Evolutionary conservation across 1,284 basidiomycete species (phyloP), one percentile per base, ranked within the genome.

Genomic region (Vanrija sp.): DNA sequence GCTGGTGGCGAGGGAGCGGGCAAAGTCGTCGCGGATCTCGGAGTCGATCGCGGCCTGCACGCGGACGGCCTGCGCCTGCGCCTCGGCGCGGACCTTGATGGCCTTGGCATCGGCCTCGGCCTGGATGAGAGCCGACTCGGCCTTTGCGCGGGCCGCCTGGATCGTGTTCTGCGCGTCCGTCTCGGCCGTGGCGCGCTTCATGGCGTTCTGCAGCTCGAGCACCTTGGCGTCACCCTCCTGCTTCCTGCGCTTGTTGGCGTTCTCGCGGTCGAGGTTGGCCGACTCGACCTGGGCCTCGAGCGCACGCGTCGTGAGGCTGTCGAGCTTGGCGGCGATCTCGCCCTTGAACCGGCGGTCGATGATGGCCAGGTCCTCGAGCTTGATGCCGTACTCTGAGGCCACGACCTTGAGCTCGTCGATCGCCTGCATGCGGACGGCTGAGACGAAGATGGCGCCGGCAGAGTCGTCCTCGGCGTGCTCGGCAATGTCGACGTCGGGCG

Each of bases 221-320:
- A 57, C 56, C 14, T 43, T 46, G 25, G 56, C 51, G 25, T 57
- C 56, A 15, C 56, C 56, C 37, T 54, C 49, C 37, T 48, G 45
- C 46, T 57, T 57, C 27, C 51, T 48, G 12, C 47, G 47, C 41
- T 48, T 47, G 45, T 54, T 54, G 16, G 51, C 52, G 36, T 57
- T 57, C 41, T 57, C 56, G n/a, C 56, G 48, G 41, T 57, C 49
- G 4, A 57, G 45, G 45, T 57, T 57, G 41, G 52, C 51, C 1
- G 18, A 24, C 49, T 57, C 56, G 49, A 57, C 56, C 49, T 57
- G 56, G 9, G 56, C 56, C 38, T 57, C 56, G 38, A 57, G 56
- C 5, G 56, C 52, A 8, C 56, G 56, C 0, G 56, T 54, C 0
- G 56, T 57, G 10, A 57, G 56, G 3, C 16, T 27, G 52, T 57